Conservation (phyloP, 768 basidiomycete species). For the Russula sp. region DNA sequence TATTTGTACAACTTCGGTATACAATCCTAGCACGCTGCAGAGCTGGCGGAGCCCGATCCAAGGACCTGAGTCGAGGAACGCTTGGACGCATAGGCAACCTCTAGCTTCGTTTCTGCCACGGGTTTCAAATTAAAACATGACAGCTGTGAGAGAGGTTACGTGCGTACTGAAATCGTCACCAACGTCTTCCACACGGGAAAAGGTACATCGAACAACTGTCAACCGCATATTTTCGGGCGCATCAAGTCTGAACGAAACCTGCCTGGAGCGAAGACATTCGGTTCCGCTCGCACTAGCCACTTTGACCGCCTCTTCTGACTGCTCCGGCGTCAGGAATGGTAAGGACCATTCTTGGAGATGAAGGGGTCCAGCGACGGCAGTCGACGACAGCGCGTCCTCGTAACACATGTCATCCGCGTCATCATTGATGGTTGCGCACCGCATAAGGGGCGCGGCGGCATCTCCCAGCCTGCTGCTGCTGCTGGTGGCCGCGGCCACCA, state of each 20-base stretch:
- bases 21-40: not conserved
- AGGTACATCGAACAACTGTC: not conserved
- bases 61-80: not conserved
- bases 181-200: not conserved
- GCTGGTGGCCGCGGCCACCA: not conserved
- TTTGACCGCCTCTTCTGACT: not conserved
- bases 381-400: not conserved
- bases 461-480: not conserved
- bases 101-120: not conserved
- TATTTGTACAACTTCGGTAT: slow-evolving; percentile 10
- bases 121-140: not conserved
- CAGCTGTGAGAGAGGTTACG: not conserved
- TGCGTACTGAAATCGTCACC: not conserved
- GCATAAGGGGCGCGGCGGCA: not conserved
- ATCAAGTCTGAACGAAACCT: not conserved
- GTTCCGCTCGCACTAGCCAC: not conserved
- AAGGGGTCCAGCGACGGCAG: not conserved
- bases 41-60: not conserved
- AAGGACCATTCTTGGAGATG: not conserved
- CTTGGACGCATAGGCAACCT: not conserved
- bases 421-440: not conserved
- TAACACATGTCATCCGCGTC: not conserved
- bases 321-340: not conserved
- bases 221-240: slow-evolving; percentile 2
- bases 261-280: not conserved